Conservation (phyloP, 2,329 filamentous ascomycete species). For the Nannizzia gypsea region DNA sequence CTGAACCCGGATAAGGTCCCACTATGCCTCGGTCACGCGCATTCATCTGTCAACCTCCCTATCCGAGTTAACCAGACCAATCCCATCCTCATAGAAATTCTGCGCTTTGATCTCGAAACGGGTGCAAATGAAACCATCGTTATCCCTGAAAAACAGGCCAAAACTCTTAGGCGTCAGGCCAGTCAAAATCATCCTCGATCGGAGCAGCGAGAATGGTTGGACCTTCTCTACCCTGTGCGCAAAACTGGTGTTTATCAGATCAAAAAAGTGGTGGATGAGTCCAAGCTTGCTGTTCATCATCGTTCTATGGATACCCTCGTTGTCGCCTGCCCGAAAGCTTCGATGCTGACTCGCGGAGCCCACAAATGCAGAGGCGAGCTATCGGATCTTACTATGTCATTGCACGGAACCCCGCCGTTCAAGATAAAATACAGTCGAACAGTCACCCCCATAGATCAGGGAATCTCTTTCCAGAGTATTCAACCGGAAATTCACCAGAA, state of each 20-base stretch:
- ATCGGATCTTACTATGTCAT: slow-evolving; percentile 71
- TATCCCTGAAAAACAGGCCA: slow-evolving; percentile 61
- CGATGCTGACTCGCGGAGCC: slow-evolving; percentile 51
- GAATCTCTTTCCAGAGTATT: slow-evolving; percentile 83
- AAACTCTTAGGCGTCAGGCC: slow-evolving; percentile 59
- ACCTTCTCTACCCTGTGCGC: slow-evolving; percentile 63
- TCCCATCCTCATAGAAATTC: slow-evolving; percentile 77
- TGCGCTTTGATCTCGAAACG: slow-evolving; percentile 73
- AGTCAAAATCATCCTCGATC: slow-evolving; percentile 45
- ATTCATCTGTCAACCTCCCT: slow-evolving; percentile 55
- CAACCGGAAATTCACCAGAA: slow-evolving; percentile 71
- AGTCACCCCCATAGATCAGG: slow-evolving; percentile 70
- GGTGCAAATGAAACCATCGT: slow-evolving; percentile 68
- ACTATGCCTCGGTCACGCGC: slow-evolving; percentile 63
- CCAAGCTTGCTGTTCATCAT: slow-evolving; percentile 82
- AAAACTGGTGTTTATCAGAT: slow-evolving; percentile 82
- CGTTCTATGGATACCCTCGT: slow-evolving; percentile 67
- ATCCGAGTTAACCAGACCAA: slow-evolving; percentile 90
- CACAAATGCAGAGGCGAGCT: slow-evolving; percentile 77
- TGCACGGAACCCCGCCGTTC: slow-evolving; percentile 78
- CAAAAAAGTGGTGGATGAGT: slow-evolving; percentile 76
- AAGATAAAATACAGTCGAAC: slow-evolving; percentile 85
- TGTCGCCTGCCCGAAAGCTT: slow-evolving; percentile 71
- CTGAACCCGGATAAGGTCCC: slow-evolving; percentile 71
- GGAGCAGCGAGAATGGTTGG: slow-evolving; percentile 46